These are phyloP conservation scores for Ophiosphaerella korrae DNA, from an alignment of 2,329 filamentous ascomycete species.

Conservation along the genomic window DNA sequence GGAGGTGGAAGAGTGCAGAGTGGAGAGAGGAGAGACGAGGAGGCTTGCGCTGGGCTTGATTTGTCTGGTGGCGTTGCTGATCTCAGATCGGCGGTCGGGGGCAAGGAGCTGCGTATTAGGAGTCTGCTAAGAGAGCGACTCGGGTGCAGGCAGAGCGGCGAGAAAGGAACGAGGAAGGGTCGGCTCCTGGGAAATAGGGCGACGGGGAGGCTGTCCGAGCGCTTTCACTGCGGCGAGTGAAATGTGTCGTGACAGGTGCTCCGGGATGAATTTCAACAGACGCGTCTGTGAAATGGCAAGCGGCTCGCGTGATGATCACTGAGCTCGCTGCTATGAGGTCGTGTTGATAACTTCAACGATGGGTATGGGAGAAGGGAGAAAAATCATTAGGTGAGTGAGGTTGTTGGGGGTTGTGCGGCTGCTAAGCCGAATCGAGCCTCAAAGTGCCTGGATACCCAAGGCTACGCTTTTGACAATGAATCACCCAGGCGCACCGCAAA, in stretches of 20 bases:
- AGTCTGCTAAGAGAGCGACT: conserved; percentile 32
- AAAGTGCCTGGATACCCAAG: conserved; percentile 2
- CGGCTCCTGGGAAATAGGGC: conserved; percentile 35
- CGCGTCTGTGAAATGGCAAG: conserved; percentile 46
- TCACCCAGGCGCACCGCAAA: background rate
- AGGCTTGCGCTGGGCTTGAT: conserved; percentile 23
- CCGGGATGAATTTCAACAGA: conserved; percentile 45
- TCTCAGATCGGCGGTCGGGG: conserved; percentile 37
- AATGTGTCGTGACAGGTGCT: conserved; percentile 39
- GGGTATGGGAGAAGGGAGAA: conserved; percentile 26
- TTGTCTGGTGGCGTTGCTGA: conserved; percentile 26
- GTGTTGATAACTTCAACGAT: conserved; percentile 38
- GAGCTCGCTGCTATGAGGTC: conserved; percentile 39
- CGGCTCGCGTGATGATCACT: conserved; percentile 38
- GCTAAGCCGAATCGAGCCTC: conserved; percentile 8
- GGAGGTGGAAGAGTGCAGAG: conserved; percentile 14
- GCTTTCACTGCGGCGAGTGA: conserved; percentile 39
- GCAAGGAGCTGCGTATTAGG: conserved; percentile 27
- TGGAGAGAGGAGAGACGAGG: conserved; percentile 12
- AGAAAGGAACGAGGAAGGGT: conserved; percentile 28
- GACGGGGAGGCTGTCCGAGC: conserved; percentile 42
- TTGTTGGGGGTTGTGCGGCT: conserved; percentile 27
- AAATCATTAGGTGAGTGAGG: conserved; percentile 17
- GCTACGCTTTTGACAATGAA: background rate
- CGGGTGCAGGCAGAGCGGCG: conserved; percentile 31